Percentiles rank a stretch among this genome's conserved stretches.
Evolutionary conservation across 23 red algal genomes (phyloP).

Genomic region (Gracilariopsis chorda): DNA sequence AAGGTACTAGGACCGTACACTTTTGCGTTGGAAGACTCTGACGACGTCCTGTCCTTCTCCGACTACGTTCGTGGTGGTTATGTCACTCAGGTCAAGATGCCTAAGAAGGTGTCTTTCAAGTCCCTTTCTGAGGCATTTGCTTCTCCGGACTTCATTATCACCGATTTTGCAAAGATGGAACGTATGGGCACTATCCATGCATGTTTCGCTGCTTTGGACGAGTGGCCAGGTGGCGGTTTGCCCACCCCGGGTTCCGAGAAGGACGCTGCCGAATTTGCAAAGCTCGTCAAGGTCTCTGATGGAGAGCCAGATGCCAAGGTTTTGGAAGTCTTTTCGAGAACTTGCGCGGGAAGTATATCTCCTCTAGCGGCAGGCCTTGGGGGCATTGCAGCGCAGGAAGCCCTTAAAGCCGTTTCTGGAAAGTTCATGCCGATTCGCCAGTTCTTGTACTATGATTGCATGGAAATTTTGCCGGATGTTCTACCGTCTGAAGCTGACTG

Average conservation of each 20-base stretch:
- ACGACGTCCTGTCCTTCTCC: slow-evolving; percentile 52
- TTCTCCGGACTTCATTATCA: slow-evolving; percentile 59
- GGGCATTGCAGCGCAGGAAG: slow-evolving; percentile 94
- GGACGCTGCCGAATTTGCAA: slow-evolving; percentile 68
- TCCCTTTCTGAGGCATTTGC: slow-evolving; percentile 57
- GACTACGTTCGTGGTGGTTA: slow-evolving; percentile 91
- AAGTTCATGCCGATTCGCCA: slow-evolving; percentile 98
- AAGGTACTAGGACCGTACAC: slow-evolving; percentile 86
- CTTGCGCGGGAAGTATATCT: slow-evolving; percentile 74
- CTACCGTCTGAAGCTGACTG: slow-evolving; percentile 79
- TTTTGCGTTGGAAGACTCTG: slow-evolving; percentile 78
- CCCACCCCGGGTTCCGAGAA: slow-evolving; percentile 69
- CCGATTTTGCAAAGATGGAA: slow-evolving; percentile 94
- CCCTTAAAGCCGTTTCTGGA: slow-evolving; percentile 87
- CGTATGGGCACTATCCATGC: slow-evolving; percentile 71
- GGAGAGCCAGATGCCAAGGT: slow-evolving; percentile 50
- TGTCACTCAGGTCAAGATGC: slow-evolving; percentile 94
- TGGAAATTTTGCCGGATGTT: slow-evolving; percentile 73
- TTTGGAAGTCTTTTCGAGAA: slow-evolving; percentile 85
- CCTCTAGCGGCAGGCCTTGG: slow-evolving; percentile 92
- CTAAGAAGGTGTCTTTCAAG: slow-evolving; percentile 68
- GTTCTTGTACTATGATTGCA: slow-evolving; percentile 90
- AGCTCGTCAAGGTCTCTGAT: slow-evolving; percentile 52
- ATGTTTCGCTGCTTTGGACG: slow-evolving; percentile 80
- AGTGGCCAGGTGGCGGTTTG: slow-evolving; percentile 42